phyloP scores from a whole-genome alignment of 1,284 basidiomycete genomes.

The Malassezia arunalokei region DNA sequence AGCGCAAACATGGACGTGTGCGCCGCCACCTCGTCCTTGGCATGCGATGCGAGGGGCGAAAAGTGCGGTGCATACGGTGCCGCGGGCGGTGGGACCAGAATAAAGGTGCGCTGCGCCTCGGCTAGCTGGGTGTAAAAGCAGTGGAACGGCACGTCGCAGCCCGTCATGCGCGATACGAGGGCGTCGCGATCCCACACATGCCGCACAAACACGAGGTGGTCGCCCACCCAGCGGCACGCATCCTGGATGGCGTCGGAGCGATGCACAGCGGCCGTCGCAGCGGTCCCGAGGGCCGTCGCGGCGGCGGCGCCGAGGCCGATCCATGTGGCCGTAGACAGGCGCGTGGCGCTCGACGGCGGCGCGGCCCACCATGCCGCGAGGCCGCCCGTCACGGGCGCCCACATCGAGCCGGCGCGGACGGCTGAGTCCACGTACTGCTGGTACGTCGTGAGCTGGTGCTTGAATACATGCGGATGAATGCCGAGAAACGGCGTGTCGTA shows the following conservation, averaged over 20 bases:
- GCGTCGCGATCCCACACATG: constrained; percentile 70
- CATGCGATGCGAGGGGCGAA: constrained; percentile 47
- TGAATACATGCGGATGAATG: constrained; percentile 72
- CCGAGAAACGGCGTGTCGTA: constrained; percentile 62
- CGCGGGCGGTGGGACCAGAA: constrained; percentile 27
- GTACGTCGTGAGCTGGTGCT: constrained; percentile 67
- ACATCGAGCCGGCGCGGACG: constrained; percentile 17
- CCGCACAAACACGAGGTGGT: constrained; percentile 81
- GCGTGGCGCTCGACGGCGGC: constrained; percentile 18
- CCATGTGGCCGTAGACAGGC: constrained; percentile 7
- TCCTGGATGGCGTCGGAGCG: constrained; percentile 49
- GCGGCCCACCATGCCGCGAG: constrained; percentile 15
- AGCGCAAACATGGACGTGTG: constrained; percentile 80
- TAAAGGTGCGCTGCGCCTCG: constrained; percentile 29
- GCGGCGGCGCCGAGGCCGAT: constrained; percentile 23
- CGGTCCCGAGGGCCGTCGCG: constrained; percentile 64
- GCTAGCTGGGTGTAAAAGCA: constrained; percentile 35
- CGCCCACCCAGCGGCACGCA: constrained; percentile 56
- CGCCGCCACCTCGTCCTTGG: constrained; percentile 68
- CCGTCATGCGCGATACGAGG: constrained; percentile 52
- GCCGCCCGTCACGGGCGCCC: constrained; percentile 42
- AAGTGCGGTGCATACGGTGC: constrained; percentile 19
- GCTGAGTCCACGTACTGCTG: constrained; percentile 3
- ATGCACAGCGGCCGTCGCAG: constrained; percentile 56
- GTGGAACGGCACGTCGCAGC: constrained; percentile 48